phyloP scores from a whole-genome alignment of 148 eudicot genomes.

The Rhododendron vialii region DNA sequence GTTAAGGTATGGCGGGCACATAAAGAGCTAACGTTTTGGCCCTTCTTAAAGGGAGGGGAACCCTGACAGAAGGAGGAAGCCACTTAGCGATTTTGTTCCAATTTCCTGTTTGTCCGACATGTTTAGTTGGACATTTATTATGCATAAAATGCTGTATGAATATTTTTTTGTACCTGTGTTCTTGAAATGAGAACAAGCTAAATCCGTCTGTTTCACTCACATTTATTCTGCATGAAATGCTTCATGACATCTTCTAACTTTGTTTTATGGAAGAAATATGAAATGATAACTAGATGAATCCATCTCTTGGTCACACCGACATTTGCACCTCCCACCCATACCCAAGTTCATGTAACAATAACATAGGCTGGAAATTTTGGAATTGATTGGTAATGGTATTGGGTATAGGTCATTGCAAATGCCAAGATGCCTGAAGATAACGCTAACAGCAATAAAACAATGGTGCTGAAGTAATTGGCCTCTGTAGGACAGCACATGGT shows the following conservation, averaged over 20 bases:
- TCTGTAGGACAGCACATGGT: constrained; percentile 98
- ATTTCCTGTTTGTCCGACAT: not conserved
- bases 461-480: constrained; percentile 97
- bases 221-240: not conserved
- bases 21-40: too few relatives aligned
- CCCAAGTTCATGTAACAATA: not conserved
- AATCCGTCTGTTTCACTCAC: too few relatives aligned
- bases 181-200: too few relatives aligned
- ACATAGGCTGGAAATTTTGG: not conserved
- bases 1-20: too few relatives aligned
- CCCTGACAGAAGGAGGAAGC: too few relatives aligned
- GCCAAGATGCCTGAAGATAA: constrained; percentile 91
- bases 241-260: not conserved
- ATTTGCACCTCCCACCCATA: not conserved
- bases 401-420: constrained; percentile 88
- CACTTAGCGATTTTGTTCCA: too few relatives aligned
- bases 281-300: too few relatives aligned
- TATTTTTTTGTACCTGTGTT: too few relatives aligned
- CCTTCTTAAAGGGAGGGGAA: too few relatives aligned
- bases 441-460: constrained; percentile 73
- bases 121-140: not conserved
- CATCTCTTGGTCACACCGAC: too few relatives aligned
- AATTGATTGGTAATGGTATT: constrained; percentile 1
- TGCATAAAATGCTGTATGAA: not conserved
- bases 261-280: not conserved